Evolutionary conservation across 306 rosid genomes (phyloP).

Genomic region (Cyamopsis tetragonoloba): DNA sequence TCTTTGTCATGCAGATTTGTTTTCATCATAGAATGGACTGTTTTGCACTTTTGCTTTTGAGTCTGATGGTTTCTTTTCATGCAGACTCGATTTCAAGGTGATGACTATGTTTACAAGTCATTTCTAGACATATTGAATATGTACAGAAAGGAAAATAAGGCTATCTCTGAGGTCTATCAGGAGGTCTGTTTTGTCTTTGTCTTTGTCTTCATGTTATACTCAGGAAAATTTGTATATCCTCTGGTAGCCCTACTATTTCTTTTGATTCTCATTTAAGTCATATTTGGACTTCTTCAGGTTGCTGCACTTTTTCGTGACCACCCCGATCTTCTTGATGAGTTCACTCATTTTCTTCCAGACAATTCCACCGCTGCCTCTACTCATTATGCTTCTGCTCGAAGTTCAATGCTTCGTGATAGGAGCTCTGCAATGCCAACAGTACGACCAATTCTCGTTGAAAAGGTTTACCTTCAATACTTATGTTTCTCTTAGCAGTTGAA

Average conservation of each 20-base stretch:
- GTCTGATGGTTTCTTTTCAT: conserved; percentile 34
- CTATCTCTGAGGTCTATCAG: conserved; percentile 72
- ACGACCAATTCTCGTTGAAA: conserved; percentile 66
- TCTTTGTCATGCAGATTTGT: background rate
- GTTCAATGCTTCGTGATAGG: conserved; percentile 71
- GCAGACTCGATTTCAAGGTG: conserved; percentile 94
- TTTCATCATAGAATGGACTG: background rate
- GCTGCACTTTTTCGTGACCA: conserved; percentile 83
- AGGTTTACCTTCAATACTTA: conserved; percentile 47
- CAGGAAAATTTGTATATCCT: background rate
- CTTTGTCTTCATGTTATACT: conserved; percentile 12
- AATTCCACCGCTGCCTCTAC: conserved; percentile 57
- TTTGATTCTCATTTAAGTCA: conserved; percentile 16
- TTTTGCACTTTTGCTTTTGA: conserved; percentile 31
- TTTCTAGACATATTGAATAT: conserved; percentile 90
- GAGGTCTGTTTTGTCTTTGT: conserved; percentile 58
- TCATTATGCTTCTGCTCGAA: conserved; percentile 55
- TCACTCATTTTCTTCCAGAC: conserved; percentile 90
- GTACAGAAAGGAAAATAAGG: conserved; percentile 94
- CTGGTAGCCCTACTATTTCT: background rate
- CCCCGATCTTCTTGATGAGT: conserved; percentile 75
- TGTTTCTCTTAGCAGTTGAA: background rate
- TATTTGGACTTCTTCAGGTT: conserved; percentile 57
- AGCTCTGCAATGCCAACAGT: conserved; percentile 69
- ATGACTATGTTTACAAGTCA: conserved; percentile 87